Evolutionary conservation across 176 grass and related monocot genomes (phyloP), one percentile per base, ranked within the genome.

Genomic region (Dendrocalamus sinicus): DNA sequence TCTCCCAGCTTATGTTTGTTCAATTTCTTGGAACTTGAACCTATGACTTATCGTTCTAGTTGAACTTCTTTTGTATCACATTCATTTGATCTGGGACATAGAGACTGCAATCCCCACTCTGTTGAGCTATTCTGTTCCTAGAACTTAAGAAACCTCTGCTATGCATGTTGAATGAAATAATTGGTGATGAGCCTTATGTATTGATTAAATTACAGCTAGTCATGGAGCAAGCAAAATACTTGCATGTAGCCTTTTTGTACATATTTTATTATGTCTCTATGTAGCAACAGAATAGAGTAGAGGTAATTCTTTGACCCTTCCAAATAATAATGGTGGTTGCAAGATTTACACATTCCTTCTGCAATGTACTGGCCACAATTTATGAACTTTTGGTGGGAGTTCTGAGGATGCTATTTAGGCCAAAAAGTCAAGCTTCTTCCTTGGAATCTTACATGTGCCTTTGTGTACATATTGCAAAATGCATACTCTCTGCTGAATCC

Each of bases 301-400:
- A 46, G 24, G 12, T 28, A 63, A 4, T 20, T 79, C 22, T 46
- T 48, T 79, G 43, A 28, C 4, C 22, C 62, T 39, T 22, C 5
- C 44, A 67, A 67, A 80, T 19, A 67, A 80, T 67, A 80, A 47
- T 79, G 40, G n/a, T 78, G 61, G 45, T 35, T 32, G 23, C 8
- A 65, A 28, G 13, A 28, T 63, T 63, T 63, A 67, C 10, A 17
- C 43, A 51, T 51, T 19, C 61, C 24, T 50, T 9, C 17, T 48
- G 7, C 61, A 23, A 30, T 73, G 68, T 44, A 63, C 4, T 73
- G 54, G 23, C 6, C 54, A 48, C 57, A 74, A 37, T 1, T 20
- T 66, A 51, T 17, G 11, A 15, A 83, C 24, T 14, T 40, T 67
- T 73, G 3, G 53, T 80, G 44, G 10, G 30, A 39, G 43, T 81